phyloP scores from a whole-genome alignment of 2,329 filamentous ascomycete species.

The Phyllosticta ampelicida region DNA sequence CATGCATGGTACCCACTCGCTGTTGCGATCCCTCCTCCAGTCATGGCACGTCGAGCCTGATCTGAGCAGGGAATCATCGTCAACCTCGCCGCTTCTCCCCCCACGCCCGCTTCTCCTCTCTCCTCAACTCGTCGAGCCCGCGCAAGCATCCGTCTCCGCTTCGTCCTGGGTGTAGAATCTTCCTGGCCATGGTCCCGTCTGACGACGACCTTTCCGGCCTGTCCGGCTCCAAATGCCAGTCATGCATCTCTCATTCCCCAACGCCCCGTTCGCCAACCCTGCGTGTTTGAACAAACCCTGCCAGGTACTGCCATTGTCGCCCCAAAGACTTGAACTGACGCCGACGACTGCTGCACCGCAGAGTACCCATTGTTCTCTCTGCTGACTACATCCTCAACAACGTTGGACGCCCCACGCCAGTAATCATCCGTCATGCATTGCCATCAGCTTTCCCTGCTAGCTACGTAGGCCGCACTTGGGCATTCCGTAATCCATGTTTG shows the following conservation, averaged over 20 bases:
- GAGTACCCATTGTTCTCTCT: not conserved
- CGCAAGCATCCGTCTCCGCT: not conserved
- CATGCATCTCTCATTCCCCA: slow-evolving; percentile 9
- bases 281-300: not conserved
- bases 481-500: not conserved
- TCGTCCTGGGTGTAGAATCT: not conserved
- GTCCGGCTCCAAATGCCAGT: not conserved
- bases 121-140: not conserved
- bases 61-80: not conserved
- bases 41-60: not conserved
- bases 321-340: not conserved
- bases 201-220: not conserved
- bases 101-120: too few species aligned
- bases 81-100: too few species aligned
- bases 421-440: not conserved
- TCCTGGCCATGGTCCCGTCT: too few species aligned
- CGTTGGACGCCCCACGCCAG: not conserved
- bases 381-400: not conserved
- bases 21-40: too few species aligned
- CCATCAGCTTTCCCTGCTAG: not conserved
- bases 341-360: not conserved
- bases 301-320: not conserved
- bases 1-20: too few species aligned
- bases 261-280: slow-evolving; percentile 28
- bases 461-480: too few species aligned